Percentiles rank a stretch among this genome's conserved stretches.
These are phyloP conservation scores for Endoconidiophora polonica DNA, from an alignment of 2,329 filamentous ascomycete species.

Conservation along the genomic window DNA sequence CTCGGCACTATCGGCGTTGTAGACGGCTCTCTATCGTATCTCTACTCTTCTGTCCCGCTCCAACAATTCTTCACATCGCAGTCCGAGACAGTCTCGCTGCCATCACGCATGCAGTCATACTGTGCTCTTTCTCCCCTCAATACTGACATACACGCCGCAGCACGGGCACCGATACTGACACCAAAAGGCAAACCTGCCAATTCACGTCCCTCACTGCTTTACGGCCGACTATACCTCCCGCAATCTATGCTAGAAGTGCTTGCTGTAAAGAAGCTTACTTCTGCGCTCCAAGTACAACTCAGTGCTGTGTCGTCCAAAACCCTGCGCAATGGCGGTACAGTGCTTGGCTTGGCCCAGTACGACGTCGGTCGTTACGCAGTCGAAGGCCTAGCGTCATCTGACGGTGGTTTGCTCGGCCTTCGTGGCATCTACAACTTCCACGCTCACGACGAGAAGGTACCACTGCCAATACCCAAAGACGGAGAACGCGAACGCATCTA, in stretches of 20 bases:
- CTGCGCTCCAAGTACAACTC: constrained; percentile 63
- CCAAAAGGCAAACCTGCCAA: constrained; percentile 16
- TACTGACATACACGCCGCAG: constrained; percentile 8
- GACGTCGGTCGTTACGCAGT: constrained; percentile 76
- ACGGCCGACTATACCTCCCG: constrained; percentile 67
- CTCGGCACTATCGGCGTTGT: constrained; percentile 80
- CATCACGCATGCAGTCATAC: constrained; percentile 66
- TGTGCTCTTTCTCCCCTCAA: constrained; percentile 43
- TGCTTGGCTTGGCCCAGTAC: constrained; percentile 59
- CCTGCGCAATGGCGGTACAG: constrained; percentile 58
- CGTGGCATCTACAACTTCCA: constrained; percentile 93
- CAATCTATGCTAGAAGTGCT: constrained; percentile 74
- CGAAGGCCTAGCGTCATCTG: constrained; percentile 82
- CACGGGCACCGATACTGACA: constrained; percentile 12
- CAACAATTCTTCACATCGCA: constrained; percentile 44
- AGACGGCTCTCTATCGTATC: constrained; percentile 91
- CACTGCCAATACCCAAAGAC: constrained; percentile 13
- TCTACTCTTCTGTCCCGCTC: constrained; percentile 78
- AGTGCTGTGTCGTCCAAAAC: constrained; percentile 59
- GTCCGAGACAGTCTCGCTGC: constrained; percentile 61
- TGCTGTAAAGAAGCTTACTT: constrained; percentile 61
- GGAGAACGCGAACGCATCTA: constrained; percentile 44
- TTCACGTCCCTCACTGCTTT: constrained; percentile 43
- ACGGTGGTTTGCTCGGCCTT: constrained; percentile 74
- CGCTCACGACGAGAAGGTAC: constrained; percentile 37